Conservation (phyloP, 2,329 filamentous ascomycete species). For the Colletotrichum cereale region DNA sequence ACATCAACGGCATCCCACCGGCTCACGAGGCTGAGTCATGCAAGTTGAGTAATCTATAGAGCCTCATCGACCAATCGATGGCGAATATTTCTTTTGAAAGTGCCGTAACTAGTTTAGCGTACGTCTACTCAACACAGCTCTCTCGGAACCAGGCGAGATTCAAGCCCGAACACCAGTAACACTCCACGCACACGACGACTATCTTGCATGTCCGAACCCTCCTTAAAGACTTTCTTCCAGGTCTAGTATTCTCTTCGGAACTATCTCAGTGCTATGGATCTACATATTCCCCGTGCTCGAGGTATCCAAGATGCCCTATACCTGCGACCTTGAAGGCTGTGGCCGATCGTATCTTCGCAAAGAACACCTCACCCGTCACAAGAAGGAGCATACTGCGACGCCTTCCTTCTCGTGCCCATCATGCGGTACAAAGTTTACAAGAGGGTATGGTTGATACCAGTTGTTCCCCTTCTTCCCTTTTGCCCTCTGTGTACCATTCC, state of each 20-base stretch:
- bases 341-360: slow-evolving; percentile 37
- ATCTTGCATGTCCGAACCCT: background rate
- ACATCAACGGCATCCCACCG: slow-evolving; percentile 28
- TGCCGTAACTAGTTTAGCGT: slow-evolving; percentile 21
- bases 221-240: background rate
- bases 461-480: background rate
- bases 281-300: background rate
- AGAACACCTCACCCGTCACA: slow-evolving; percentile 36
- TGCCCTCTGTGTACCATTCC: background rate
- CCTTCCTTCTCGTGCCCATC: slow-evolving; percentile 29
- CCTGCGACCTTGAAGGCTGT: slow-evolving; percentile 33
- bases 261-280: slow-evolving; percentile 24
- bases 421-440: slow-evolving; percentile 29
- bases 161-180: slow-evolving; percentile 24
- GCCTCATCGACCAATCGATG: slow-evolving; percentile 1
- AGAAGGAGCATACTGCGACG: slow-evolving; percentile 24
- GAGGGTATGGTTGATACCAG: slow-evolving; percentile 24
- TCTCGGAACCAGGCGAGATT: slow-evolving; percentile 20
- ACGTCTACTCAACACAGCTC: background rate
- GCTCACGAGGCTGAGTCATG: slow-evolving; percentile 5
- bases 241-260: background rate
- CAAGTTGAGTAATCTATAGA: background rate
- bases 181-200: background rate
- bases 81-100: background rate
- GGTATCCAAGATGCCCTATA: slow-evolving; percentile 30